Evolutionary conservation across 75 land plant genomes (phyloP), one percentile per base, ranked within the genome.

Genomic region (Selaginella tamariscina): DNA sequence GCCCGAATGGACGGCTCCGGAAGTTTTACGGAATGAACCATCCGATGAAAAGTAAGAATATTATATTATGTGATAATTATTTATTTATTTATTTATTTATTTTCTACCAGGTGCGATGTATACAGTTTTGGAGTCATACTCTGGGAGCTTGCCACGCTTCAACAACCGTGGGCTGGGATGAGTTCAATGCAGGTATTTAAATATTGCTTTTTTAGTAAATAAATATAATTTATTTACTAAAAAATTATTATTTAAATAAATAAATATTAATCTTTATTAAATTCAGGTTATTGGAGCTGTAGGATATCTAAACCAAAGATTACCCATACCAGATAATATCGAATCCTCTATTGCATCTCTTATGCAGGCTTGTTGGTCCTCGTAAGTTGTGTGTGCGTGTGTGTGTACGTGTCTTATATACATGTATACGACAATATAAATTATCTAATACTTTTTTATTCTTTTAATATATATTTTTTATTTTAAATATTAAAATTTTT

Each of bases 1-100:
- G 87, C 87, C 85, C 21, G 82, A 85, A 33, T 85, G 87, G 87
- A 85, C 82, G 84, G 87, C 87, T 24, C 87, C 87, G 0, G 87
- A 85, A 65, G 80, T 85, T 27, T 82, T 85, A 32, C 73, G 87
- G 20, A 85, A 78, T 71, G 87, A 85, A 54, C 80, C 82, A 55
- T 85, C 85, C 24, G 77, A 80, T 75, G 87, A 85, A 33, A 85
- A 82, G 87, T 85, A 73, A 74, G 56, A 2, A n/a, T n/a, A n/a
- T n/a, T n/a, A n/a, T n/a, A n/a, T n/a, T n/a, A n/a, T n/a, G n/a
- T n/a, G n/a, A n/a, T n/a, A n/a, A n/a, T n/a, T 15, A 39, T 15
- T 39, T 39, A 5, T 5, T 15, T 39, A 5, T 39, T 39, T 15
- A 5, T 39, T 39, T 39, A 15, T 39, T 39, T 39, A 5, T 39